phyloP scores from a whole-genome alignment of 495 filamentous ascomycete genomes.

The Penicillium samsonianum region DNA sequence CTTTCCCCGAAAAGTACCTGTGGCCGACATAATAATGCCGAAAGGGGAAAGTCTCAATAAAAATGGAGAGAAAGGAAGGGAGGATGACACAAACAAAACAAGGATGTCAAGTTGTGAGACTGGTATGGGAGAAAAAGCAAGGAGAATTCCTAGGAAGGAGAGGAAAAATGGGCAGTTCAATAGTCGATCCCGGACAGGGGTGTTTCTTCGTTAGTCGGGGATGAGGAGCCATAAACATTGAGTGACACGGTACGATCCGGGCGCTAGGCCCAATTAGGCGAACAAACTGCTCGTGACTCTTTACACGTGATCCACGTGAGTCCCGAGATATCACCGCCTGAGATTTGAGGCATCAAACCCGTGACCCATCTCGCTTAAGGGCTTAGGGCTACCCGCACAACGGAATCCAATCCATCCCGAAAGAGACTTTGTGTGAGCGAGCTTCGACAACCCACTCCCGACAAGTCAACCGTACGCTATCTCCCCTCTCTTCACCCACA shows the following conservation, averaged over 20 bases:
- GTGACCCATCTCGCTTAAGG: constrained; percentile 47
- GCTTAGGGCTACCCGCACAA: constrained; percentile 50
- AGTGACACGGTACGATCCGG: constrained; percentile 26
- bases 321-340: neutral
- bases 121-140: constrained; percentile 22
- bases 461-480: constrained; percentile 49
- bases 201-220: constrained; percentile 20
- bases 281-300: constrained; percentile 12
- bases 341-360: constrained; percentile 13
- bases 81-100: constrained; percentile 21
- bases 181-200: constrained; percentile 35
- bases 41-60: constrained; percentile 25
- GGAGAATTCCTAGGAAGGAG: constrained; percentile 17
- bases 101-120: constrained; percentile 21
- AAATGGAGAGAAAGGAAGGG: constrained; percentile 15
- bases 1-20: constrained; percentile 52
- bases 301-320: constrained; percentile 7
- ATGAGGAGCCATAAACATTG: constrained; percentile 27
- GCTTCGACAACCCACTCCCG: constrained; percentile 50
- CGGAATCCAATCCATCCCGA: constrained; percentile 44
- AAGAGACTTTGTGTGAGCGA: constrained; percentile 39
- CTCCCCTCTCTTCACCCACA: constrained; percentile 28
- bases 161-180: constrained; percentile 25
- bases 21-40: constrained; percentile 56
- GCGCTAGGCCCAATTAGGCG: constrained; percentile 16